These are phyloP conservation scores for Saccharomyces cerevisiae DNA, from an alignment of 805 yeast species.

Conservation along the genomic window DNA sequence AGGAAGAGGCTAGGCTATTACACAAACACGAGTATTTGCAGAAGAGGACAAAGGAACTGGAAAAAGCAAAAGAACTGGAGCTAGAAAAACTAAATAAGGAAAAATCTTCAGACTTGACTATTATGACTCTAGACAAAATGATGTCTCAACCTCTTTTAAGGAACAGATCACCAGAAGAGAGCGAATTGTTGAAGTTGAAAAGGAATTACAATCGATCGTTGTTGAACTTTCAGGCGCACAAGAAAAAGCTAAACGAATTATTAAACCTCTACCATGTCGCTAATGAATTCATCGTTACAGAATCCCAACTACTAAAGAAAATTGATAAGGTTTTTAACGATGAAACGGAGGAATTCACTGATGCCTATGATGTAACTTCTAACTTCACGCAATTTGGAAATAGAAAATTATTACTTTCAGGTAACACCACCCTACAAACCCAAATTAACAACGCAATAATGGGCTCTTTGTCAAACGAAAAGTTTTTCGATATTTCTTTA, in stretches of 20 bases:
- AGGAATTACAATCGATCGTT: slow-evolving; percentile 59
- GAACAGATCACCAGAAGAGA: slow-evolving; percentile 65
- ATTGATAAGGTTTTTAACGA: slow-evolving; percentile 23
- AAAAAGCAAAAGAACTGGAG: slow-evolving; percentile 31
- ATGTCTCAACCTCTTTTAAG: slow-evolving; percentile 64
- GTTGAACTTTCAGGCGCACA: slow-evolving; percentile 43
- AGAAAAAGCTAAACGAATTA: slow-evolving; percentile 46
- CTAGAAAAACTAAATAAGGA: slow-evolving; percentile 17
- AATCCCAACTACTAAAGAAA: slow-evolving; percentile 42
- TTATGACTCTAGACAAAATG: slow-evolving; percentile 69
- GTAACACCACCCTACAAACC: not conserved
- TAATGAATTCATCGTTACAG: slow-evolving; percentile 62
- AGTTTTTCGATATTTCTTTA: not conserved
- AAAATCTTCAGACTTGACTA: slow-evolving; percentile 43
- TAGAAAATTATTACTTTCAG: not conserved
- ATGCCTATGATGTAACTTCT: slow-evolving; percentile 12
- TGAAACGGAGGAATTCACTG: slow-evolving; percentile 25
- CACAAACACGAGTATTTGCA: slow-evolving; percentile 23
- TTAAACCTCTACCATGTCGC: slow-evolving; percentile 68
- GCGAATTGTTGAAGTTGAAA: slow-evolving; percentile 45
- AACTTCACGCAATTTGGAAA: slow-evolving; percentile 1
- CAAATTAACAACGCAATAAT: not conserved
- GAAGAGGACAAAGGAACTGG: slow-evolving; percentile 32
- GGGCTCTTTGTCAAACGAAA: not conserved
- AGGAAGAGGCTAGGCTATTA: slow-evolving; percentile 44